Evolutionary conservation across 176 grass and related monocot genomes (phyloP), one percentile per base, ranked within the genome.

Genomic region (Melocanna baccifera): DNA sequence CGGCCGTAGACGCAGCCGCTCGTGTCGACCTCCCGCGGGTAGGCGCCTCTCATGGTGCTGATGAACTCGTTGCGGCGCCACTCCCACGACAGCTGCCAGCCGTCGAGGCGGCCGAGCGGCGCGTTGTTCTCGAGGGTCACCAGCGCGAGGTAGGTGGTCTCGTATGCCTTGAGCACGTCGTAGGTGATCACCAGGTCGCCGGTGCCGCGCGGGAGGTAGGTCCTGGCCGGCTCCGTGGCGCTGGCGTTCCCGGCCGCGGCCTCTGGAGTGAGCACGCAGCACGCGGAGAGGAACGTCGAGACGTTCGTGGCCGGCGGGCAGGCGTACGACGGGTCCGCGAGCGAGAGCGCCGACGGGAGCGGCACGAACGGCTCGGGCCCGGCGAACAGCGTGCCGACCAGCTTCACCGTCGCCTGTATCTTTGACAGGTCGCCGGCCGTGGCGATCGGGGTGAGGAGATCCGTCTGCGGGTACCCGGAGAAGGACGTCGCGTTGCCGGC

Each of bases 111-210:
- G 62, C 79, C 86, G 7, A 97, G 88, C 25, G 42, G 69, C 26
- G 86, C 89, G 70, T 82, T 82, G 85, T 94, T 97, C 43, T 91
- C 87, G 4, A 97, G 69, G 37, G 91, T 97, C 1, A 97, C 87
- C 57, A 75, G 89, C 12, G 94, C 91, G 9, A 97, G 67, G 65
- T 97, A 97, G n/a, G 42, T 90, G 7, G 65, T 45, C 1, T 80
- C 63, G 73, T 88, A 63, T 52, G 87, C 71, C 83, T 91, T 87
- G 45, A 94, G 28, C 62, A 94, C 91, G 84, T 97, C 91, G 74
- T 97, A 97, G 39, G 83, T 62, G 75, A 97, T 92, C 8, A 88
- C 89, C 43, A 97, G 68, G 82, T 97, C 92, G 32, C 94, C 94
- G 6, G 79, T 29, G 18, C 84, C 55, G 12, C 91, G 91, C 4